phyloP scores from a whole-genome alignment of 495 filamentous ascomycete genomes.

The Parmelia sp. region DNA sequence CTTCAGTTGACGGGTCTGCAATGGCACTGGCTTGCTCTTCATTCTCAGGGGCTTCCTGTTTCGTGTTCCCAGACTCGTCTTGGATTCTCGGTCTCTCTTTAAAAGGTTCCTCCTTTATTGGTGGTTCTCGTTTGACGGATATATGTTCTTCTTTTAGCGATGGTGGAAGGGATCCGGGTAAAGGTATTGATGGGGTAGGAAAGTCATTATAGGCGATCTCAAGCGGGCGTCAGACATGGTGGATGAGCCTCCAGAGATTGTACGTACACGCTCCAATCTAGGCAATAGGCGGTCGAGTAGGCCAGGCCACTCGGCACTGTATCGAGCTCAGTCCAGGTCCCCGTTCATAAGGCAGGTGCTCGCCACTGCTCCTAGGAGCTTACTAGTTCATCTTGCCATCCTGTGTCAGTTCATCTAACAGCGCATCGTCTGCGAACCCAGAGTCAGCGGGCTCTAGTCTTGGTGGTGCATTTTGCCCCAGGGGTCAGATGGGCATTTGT shows the following conservation, averaged over 20 bases:
- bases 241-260: constrained; percentile 3
- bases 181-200: constrained; percentile 40
- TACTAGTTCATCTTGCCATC: constrained; percentile 68
- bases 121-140: constrained; percentile 1
- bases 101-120: constrained; percentile 10
- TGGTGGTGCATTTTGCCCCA: neutral
- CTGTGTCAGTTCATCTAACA: constrained; percentile 55
- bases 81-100: constrained; percentile 1
- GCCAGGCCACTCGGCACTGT: constrained; percentile 49
- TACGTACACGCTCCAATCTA: constrained; percentile 48
- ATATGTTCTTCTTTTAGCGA: constrained; percentile 23
- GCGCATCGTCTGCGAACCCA: constrained; percentile 47
- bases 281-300: constrained; percentile 46
- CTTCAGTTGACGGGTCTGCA: constrained; percentile 25
- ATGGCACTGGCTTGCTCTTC: constrained; percentile 7
- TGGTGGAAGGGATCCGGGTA: constrained; percentile 27
- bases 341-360: neutral
- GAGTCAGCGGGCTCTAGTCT: constrained; percentile 11
- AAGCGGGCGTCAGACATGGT: constrained; percentile 15
- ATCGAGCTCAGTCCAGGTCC: constrained; percentile 26
- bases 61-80: neutral
- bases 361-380: constrained; percentile 22
- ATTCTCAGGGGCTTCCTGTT: constrained; percentile 5
- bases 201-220: constrained; percentile 51
- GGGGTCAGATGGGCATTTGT: neutral